Percentiles rank a stretch among this genome's conserved stretches.
Conservation (phyloP, 2,329 filamentous ascomycete genomes). For the Penicillium psychrosexuale region DNA sequence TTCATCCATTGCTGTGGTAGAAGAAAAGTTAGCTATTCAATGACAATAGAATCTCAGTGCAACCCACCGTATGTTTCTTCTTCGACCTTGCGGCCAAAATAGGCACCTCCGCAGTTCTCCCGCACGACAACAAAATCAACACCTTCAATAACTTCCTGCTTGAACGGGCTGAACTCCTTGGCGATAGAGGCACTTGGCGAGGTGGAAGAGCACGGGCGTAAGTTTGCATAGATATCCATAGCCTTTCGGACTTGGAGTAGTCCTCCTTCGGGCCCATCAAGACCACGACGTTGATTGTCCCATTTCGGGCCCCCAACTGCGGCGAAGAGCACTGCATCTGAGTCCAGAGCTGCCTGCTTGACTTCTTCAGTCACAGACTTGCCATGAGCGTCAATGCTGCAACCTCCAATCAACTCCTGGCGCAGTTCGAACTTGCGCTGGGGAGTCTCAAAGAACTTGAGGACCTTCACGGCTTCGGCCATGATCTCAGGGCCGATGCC, state of each 20-base stretch:
- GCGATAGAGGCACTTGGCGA: constrained; percentile 69
- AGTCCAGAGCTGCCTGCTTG: constrained; percentile 71
- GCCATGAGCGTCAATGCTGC: constrained; percentile 76
- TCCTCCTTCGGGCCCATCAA: constrained; percentile 82
- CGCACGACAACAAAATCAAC: constrained; percentile 69
- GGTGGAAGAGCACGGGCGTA: constrained; percentile 74
- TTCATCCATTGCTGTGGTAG: constrained; percentile 58
- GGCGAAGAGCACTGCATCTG: constrained; percentile 82
- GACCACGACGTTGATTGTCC: constrained; percentile 63
- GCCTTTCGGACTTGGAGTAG: constrained; percentile 81
- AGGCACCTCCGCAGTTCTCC: constrained; percentile 45
- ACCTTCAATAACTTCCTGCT: constrained; percentile 73
- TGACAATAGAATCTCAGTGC: constrained; percentile 49
- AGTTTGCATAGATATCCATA: constrained; percentile 84
- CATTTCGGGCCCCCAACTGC: constrained; percentile 91
- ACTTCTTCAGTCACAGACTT: constrained; percentile 73
- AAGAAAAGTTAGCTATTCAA: neutral
- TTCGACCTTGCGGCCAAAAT: constrained; percentile 42
- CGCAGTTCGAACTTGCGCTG: constrained; percentile 76
- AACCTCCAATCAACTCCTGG: constrained; percentile 79
- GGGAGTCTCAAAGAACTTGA: constrained; percentile 67
- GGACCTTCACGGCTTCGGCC: constrained; percentile 54
- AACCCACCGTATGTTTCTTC: constrained; percentile 35
- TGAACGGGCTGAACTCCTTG: constrained; percentile 76
- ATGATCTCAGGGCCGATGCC: constrained; percentile 75